These are phyloP conservation scores for Harrya chromipes DNA, from an alignment of 768 basidiomycete species.

Conservation along the genomic window DNA sequence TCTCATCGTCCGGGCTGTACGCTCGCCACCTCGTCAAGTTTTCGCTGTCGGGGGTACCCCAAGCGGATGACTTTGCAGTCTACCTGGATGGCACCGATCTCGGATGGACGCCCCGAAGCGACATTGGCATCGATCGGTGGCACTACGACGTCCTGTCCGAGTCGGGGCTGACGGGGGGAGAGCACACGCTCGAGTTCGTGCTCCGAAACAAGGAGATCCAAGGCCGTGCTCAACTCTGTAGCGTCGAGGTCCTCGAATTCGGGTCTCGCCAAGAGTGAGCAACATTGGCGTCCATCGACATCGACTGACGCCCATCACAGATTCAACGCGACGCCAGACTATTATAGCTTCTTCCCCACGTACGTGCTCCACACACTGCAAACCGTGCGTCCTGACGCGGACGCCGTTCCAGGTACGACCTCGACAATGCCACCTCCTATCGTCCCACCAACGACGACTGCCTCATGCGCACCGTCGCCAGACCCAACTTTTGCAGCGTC, in stretches of 20 bases:
- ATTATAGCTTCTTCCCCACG: slow-evolving; percentile 75
- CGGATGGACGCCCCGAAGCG: slow-evolving; percentile 47
- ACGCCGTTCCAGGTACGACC: slow-evolving; percentile 45
- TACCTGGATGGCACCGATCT: slow-evolving; percentile 60
- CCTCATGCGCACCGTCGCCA: slow-evolving; percentile 71
- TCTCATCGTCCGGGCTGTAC: slow-evolving; percentile 63
- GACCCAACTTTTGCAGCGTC: slow-evolving; percentile 70
- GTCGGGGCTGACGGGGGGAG: slow-evolving; percentile 42
- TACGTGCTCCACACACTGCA: slow-evolving; percentile 31
- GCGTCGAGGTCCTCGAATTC: slow-evolving; percentile 70
- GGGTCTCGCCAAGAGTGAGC: slow-evolving; percentile 60
- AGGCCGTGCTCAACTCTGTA: slow-evolving; percentile 71
- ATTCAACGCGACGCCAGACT: slow-evolving; percentile 54
- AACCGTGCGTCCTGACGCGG: neutral
- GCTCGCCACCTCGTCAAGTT: slow-evolving; percentile 60
- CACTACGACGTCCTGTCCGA: slow-evolving; percentile 60
- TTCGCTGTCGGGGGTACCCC: slow-evolving; percentile 70
- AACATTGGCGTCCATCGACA: neutral
- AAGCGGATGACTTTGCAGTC: slow-evolving; percentile 49
- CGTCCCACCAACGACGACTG: slow-evolving; percentile 84
- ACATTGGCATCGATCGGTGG: slow-evolving; percentile 70
- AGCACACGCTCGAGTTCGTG: slow-evolving; percentile 57
- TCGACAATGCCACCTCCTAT: slow-evolving; percentile 59
- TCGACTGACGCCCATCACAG: slow-evolving; percentile 32
- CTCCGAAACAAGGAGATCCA: slow-evolving; percentile 46